These are phyloP conservation scores for Aspergillus niger DNA, from an alignment of 2,329 filamentous ascomycete species.

Conservation along the genomic window DNA sequence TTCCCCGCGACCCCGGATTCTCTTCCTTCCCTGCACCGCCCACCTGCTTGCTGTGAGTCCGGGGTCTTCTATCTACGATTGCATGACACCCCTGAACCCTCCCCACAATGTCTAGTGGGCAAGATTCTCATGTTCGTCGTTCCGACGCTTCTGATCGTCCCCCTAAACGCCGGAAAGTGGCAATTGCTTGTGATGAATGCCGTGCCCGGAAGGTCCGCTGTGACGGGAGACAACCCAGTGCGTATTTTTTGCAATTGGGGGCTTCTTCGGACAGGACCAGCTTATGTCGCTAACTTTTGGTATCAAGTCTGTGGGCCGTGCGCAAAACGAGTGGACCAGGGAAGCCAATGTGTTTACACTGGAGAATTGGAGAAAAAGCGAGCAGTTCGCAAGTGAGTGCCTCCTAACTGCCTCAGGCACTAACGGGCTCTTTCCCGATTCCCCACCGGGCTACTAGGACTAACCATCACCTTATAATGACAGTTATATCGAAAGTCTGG, in stretches of 20 bases:
- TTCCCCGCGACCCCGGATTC: slow-evolving; percentile 1
- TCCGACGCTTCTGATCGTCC: background rate
- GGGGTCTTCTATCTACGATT: background rate
- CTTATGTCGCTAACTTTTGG: slow-evolving; percentile 6
- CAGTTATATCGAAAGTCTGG: slow-evolving; percentile 33
- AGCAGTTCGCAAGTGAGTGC: slow-evolving; percentile 26
- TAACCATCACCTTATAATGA: background rate
- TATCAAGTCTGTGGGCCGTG: slow-evolving; percentile 35
- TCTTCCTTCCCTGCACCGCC: background rate
- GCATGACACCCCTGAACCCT: background rate
- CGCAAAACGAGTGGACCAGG: slow-evolving; percentile 21
- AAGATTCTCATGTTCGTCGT: background rate
- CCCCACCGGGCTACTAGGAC: background rate
- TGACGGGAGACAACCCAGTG: slow-evolving; percentile 24
- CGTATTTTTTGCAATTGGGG: background rate
- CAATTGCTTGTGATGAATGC: slow-evolving; percentile 24
- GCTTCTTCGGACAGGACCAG: background rate
- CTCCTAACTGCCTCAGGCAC: background rate
- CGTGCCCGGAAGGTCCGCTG: slow-evolving; percentile 22
- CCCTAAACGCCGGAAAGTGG: slow-evolving; percentile 22
- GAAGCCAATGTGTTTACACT: slow-evolving; percentile 29
- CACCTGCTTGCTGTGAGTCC: background rate
- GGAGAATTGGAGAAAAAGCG: slow-evolving; percentile 33
- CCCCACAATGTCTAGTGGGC: slow-evolving; percentile 5
- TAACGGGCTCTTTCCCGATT: background rate